Conservation (phyloP, 179 eudicot species). For the Patellifolia procumbens region DNA sequence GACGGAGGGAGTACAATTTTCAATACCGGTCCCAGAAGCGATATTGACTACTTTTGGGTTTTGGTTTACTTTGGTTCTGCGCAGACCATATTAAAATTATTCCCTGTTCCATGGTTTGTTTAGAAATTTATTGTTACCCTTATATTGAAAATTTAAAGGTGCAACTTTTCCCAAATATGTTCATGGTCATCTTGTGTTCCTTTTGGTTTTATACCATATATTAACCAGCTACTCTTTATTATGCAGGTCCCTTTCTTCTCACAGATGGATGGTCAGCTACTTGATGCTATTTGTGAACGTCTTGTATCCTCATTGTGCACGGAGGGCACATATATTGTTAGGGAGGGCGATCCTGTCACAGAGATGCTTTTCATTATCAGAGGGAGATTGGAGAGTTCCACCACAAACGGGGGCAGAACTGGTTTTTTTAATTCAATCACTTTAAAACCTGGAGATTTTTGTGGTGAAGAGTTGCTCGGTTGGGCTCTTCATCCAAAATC, state of each 20-base stretch:
- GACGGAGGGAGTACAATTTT: too few relatives aligned
- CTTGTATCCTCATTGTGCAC: conserved; percentile 83
- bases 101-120: neutral
- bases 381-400: conserved; percentile 82
- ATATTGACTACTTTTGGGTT: too few relatives aligned
- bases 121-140: neutral
- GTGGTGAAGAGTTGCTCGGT: conserved; percentile 74
- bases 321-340: conserved; percentile 73
- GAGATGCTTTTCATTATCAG: conserved; percentile 93
- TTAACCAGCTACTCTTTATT: neutral
- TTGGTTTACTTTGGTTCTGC: too few relatives aligned
- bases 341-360: conserved; percentile 90
- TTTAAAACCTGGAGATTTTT: conserved; percentile 68
- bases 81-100: too few relatives aligned
- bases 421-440: conserved; percentile 69
- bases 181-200: neutral
- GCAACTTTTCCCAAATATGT: neutral
- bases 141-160: neutral
- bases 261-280: conserved; percentile 92
- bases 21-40: too few relatives aligned
- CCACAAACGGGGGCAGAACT: conserved; percentile 91
- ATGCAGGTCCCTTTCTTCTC: conserved; percentile 95
- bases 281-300: conserved; percentile 94
- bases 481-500: conserved; percentile 78
- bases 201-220: neutral